A percentile compares a stretch with the other conserved stretches of the same genome.
Evolutionary conservation across 768 basidiomycete genomes (phyloP).

Genomic region (Strobilomyces confusus): DNA sequence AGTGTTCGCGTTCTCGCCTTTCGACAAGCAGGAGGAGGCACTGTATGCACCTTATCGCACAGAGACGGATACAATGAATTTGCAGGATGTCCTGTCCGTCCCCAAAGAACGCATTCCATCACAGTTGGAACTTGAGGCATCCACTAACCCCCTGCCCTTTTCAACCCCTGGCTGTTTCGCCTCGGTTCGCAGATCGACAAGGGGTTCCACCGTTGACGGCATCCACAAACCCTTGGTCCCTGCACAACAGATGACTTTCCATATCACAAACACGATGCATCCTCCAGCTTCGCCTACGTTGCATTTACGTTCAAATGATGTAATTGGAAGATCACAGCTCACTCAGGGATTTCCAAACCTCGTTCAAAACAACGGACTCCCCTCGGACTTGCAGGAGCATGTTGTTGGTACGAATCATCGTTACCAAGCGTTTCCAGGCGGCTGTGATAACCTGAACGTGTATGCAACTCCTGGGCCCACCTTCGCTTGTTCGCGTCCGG

Average conservation of each 20-base stretch:
- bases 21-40: slow-evolving; percentile 10
- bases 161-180: slow-evolving; percentile 25
- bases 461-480: slow-evolving; percentile 52
- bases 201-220: not conserved
- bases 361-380: slow-evolving; percentile 1
- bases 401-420: not conserved
- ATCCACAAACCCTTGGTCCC: slow-evolving; percentile 1
- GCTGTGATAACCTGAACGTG: slow-evolving; percentile 11
- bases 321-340: slow-evolving; percentile 3
- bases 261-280: slow-evolving; percentile 9
- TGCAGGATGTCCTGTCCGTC: not conserved
- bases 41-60: not conserved
- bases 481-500: slow-evolving; percentile 27
- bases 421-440: slow-evolving; percentile 1
- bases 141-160: slow-evolving; percentile 14
- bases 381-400: slow-evolving; percentile 15
- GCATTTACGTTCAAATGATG: slow-evolving; percentile 18
- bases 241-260: slow-evolving; percentile 8
- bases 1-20: slow-evolving; percentile 30
- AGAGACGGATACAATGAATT: not conserved
- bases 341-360: slow-evolving; percentile 3
- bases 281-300: slow-evolving; percentile 4
- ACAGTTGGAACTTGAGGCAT: not conserved
- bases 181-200: slow-evolving; percentile 2
- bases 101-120: not conserved